Evolutionary conservation across 371 early-diverging fungal genomes (phyloP), one percentile per base, ranked within the genome.

Genomic region (Capillidium rhysosporum): DNA sequence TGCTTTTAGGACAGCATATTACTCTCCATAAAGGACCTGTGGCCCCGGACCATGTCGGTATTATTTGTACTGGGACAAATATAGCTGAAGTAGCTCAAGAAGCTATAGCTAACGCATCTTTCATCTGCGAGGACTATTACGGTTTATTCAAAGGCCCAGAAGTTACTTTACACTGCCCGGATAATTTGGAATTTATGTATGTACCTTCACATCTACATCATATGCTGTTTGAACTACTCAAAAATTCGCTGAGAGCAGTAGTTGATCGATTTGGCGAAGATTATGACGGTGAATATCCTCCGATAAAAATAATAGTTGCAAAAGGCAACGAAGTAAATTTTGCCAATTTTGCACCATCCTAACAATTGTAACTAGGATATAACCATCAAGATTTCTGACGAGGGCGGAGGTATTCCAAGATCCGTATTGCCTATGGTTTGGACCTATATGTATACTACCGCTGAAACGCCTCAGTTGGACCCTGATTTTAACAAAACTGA

Each of bases 401-500:
- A 95, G 65, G 96, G 96, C 25, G 93, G 92, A 16, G 92, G 96
- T 53, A 89, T 92, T 40, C 89, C 92, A 40, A 66, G 93, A 47
- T 79, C 84, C 46, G 89, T 80, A 31, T 82, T 90, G 65, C 86
- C 87, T 21, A 65, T 88, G 44, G 90, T 92, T 44, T 93, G 92
- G 92, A 90, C 93, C 12, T 93, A 93, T 65, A 84, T 95, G 92
- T 92, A 94, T 57, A 94, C 97, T 0, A 96, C 97, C 0, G 97
- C 95, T 21, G 75, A 86, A 59, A 74, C 83, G 47, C 92, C 89
- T 54, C 70, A 75, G 53, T 61, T 91, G 49, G 92, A 91, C 46
- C 88, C 87, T 1, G 83, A 79, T 18, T 83, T 75, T 58, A 80
- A 75, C 63, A 66, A 81, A 60, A 77, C 86, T 18, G 95, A 94